A percentile compares a stretch with the other conserved stretches of the same genome.
Conservation (phyloP, 2,329 filamentous ascomycete genomes). For the Drechslera avenae region DNA sequence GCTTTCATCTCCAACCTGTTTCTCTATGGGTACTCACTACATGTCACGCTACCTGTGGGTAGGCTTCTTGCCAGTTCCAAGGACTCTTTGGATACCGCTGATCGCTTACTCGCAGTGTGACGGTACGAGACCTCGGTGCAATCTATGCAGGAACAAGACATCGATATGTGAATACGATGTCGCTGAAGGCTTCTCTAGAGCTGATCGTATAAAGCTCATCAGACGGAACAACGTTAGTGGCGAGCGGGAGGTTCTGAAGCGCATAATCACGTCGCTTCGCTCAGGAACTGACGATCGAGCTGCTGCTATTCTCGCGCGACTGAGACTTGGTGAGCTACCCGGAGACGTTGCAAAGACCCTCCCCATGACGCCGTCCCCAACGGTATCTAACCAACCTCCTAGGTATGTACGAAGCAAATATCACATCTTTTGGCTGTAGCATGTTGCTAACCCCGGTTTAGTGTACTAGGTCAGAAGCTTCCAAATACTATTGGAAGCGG, state of each 20-base stretch:
- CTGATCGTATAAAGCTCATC: constrained; percentile 32
- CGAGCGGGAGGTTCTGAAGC: constrained; percentile 28
- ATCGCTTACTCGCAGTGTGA: constrained; percentile 23
- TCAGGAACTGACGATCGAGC: constrained; percentile 29
- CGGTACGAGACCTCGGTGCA: constrained; percentile 28
- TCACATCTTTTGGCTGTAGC: too few species aligned
- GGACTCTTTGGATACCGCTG: neutral
- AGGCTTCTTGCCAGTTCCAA: constrained; percentile 1
- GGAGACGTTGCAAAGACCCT: constrained; percentile 28
- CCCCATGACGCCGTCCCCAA: constrained; percentile 13
- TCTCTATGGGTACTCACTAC: constrained; percentile 12
- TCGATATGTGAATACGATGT: constrained; percentile 32
- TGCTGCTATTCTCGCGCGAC: constrained; percentile 23
- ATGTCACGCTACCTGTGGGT: constrained; percentile 11
- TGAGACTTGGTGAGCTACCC: constrained; percentile 27
- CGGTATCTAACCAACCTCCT: constrained; percentile 14
- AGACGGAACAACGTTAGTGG: constrained; percentile 26
- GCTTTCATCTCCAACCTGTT: neutral
- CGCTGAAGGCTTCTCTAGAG: constrained; percentile 30
- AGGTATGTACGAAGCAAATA: constrained; percentile 30
- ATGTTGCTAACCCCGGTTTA: too few species aligned
- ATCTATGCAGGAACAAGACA: constrained; percentile 26
- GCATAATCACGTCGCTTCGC: constrained; percentile 24
- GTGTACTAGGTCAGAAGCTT: constrained; percentile 27
- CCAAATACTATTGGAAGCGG: constrained; percentile 18